Evolutionary conservation across 2,329 filamentous ascomycete genomes (phyloP).

Genomic region (Colletotrichum agaves): DNA sequence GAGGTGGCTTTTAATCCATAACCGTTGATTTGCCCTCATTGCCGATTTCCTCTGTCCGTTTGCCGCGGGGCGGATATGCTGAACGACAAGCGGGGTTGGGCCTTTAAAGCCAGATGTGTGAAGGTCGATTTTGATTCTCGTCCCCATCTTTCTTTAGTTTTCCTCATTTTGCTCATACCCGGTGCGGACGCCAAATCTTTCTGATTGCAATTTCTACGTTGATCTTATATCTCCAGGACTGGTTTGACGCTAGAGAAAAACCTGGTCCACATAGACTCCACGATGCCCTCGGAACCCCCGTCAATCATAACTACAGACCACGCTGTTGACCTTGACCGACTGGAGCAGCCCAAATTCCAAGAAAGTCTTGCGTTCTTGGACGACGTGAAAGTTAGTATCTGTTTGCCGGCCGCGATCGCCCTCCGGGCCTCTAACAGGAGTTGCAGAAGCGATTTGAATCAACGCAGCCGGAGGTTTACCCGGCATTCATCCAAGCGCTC

Average conservation of each 20-base stretch:
- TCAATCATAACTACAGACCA: neutral
- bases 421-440: neutral
- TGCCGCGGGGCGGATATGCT: constrained; percentile 6
- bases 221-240: neutral
- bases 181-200: neutral
- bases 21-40: neutral
- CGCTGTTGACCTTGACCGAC: neutral
- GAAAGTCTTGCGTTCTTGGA: constrained; percentile 24
- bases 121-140: neutral
- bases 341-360: constrained; percentile 1
- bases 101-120: neutral
- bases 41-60: neutral
- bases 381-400: constrained; percentile 25
- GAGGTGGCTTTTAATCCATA: neutral
- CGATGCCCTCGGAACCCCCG: constrained; percentile 15
- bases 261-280: neutral
- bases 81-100: constrained; percentile 10
- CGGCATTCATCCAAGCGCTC: constrained; percentile 21
- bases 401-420: neutral
- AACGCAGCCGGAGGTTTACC: constrained; percentile 26
- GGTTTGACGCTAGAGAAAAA: neutral
- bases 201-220: fast-evolving
- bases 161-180: neutral
- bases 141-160: neutral
- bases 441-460: constrained; percentile 25